A percentile compares a stretch with the other conserved stretches of the same genome.
Evolutionary conservation across 805 yeast genomes (phyloP).

Genomic region (Barnettozyma sucrosica): DNA sequence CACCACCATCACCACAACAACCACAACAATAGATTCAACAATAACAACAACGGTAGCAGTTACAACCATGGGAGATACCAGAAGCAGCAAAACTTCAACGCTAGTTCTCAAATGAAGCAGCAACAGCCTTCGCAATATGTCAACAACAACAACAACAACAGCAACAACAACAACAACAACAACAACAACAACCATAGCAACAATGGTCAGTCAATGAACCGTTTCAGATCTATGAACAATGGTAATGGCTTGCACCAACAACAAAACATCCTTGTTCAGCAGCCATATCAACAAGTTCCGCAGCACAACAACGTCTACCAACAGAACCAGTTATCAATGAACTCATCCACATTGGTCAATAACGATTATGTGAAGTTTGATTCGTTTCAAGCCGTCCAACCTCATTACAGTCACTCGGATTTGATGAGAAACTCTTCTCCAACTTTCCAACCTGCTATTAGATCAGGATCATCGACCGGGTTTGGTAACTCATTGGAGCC

Average conservation of each 20-base stretch:
- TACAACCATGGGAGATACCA: constrained; percentile 2
- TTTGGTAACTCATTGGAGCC: constrained; percentile 18
- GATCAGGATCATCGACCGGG: constrained; percentile 13
- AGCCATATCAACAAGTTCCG: constrained; percentile 1
- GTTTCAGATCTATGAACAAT: constrained; percentile 15
- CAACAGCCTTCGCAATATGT: constrained; percentile 22
- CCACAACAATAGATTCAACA: constrained; percentile 7
- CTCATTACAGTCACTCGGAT: constrained; percentile 13
- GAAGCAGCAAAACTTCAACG: constrained; percentile 13
- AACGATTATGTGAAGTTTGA: constrained; percentile 7
- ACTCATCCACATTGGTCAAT: neutral
- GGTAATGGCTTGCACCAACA: constrained; percentile 7
- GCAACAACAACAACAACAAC: constrained; percentile 15
- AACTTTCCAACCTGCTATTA: constrained; percentile 12
- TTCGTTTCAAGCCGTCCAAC: constrained; percentile 12
- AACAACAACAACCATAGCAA: too few species aligned
- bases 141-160: constrained; percentile 13
- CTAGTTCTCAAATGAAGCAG: constrained; percentile 23
- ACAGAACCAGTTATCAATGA: constrained; percentile 2
- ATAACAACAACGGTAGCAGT: constrained; percentile 5
- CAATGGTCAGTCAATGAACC: constrained; percentile 10
- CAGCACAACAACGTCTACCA: constrained; percentile 4
- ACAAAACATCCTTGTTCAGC: neutral
- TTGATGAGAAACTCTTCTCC: constrained; percentile 18
- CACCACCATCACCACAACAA: constrained; percentile 9